These are phyloP conservation scores for Rhododendron kiyosumense DNA, from an alignment of 148 eudicot species.

Conservation along the genomic window DNA sequence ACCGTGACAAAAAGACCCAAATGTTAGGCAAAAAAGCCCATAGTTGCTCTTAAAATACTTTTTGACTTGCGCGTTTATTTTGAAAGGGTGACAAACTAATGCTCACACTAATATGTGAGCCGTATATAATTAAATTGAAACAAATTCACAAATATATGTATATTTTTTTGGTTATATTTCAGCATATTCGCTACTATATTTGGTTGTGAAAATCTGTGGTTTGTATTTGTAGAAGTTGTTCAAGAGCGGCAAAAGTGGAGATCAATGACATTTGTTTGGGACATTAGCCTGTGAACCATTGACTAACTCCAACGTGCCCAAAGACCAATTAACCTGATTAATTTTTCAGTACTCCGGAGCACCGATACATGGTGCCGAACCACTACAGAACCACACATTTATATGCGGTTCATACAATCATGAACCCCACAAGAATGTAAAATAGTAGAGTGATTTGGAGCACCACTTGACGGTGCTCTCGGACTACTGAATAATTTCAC, in stretches of 20 bases:
- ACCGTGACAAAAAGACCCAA: no score
- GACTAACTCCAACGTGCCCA: background rate
- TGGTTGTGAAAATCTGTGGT: background rate
- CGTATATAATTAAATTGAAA: background rate
- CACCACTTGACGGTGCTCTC: no score
- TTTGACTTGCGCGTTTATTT: no score
- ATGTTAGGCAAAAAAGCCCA: no score
- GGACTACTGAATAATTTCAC: no score
- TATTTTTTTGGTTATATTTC: background rate
- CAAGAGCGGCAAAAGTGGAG: background rate
- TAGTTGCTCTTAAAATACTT: no score
- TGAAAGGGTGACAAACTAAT: background rate
- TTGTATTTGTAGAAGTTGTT: background rate
- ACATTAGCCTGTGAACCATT: background rate
- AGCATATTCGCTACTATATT: background rate
- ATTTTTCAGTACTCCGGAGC: background rate
- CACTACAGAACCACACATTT: no score
- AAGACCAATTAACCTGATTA: background rate
- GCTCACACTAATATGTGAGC: background rate
- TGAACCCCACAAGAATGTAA: no score
- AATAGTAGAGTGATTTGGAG: no score
- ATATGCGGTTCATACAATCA: no score
- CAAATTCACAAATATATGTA: background rate
- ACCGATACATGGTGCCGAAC: no score
- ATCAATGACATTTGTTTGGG: conserved; percentile 4